Evolutionary conservation across 1,139 yeast genomes (phyloP).

Genomic region (Ogataea hybrid): DNA sequence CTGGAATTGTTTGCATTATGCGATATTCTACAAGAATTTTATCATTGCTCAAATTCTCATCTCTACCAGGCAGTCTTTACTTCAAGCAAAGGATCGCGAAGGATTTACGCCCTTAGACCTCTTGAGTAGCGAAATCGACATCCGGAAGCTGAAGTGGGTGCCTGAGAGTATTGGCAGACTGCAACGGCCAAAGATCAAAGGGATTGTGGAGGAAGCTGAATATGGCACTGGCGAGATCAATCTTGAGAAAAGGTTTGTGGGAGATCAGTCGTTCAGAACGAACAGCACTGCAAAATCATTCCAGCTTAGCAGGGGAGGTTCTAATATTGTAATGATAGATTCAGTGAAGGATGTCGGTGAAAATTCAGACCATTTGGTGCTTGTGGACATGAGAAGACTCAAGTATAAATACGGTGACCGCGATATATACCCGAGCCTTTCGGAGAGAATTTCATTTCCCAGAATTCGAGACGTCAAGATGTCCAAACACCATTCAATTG

Average conservation of each 20-base stretch:
- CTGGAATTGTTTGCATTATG: conserved; percentile 80
- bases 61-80: conserved; percentile 36
- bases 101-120: conserved; percentile 65
- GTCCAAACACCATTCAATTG: conserved; percentile 66
- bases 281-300: conserved; percentile 27
- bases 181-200: neutral
- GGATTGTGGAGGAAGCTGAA: neutral
- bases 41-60: conserved; percentile 53
- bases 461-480: conserved; percentile 46
- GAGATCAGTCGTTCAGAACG: conserved; percentile 2
- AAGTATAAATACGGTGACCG: conserved; percentile 31
- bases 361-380: conserved; percentile 60
- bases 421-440: conserved; percentile 11
- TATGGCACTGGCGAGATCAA: conserved; percentile 13
- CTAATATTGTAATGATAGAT: conserved; percentile 64
- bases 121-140: conserved; percentile 41
- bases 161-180: conserved; percentile 44
- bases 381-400: conserved; percentile 31
- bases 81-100: conserved; percentile 64
- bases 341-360: conserved; percentile 28
- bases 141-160: conserved; percentile 37
- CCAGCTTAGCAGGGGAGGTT: conserved; percentile 48
- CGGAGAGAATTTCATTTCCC: conserved; percentile 37
- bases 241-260: conserved; percentile 8
- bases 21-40: conserved; percentile 57